Base-by-base conservation (phyloP, 2,329 filamentous ascomycete species). In the Stachybotrys echinatus region DNA sequence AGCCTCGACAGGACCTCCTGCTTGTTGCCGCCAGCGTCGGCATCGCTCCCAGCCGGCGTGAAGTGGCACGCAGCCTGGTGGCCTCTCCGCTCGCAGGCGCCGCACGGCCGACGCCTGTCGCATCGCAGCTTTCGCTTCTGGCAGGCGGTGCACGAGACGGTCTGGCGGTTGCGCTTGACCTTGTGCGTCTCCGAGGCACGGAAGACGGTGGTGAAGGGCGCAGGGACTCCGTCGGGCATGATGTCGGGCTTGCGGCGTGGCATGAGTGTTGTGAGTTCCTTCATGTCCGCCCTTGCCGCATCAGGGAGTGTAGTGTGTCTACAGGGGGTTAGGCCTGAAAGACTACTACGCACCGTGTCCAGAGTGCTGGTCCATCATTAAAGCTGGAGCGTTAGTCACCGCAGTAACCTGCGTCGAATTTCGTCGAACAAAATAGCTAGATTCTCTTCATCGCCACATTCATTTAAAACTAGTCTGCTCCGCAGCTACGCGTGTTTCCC, bases 121-220 rank as follows among this genome's bases (percentile, higher is more conserved):
- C 72, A 75, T 49, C 66, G 68, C 7, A 69, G 64, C 58, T 75
- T 75, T 51, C 72, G 70, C 19, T 58, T 59, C 52, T 73, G 72
- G 50, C 72, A 75, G 42, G 63, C 58, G 3, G 61, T 60, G 56
- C 71, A 74, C 5, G 73, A 74, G 19, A 74, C 63, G 37, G 72
- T 59, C 43, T 66, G 68, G 6, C 73, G 64, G 55, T 68, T 72
- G 31, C 71, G 67, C 58, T 64, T 69, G 50, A 66, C 60, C 37
- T 65, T 63, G 39, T 65, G 61, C 12, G 61, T 52, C 50, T 65
- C 63, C 18, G 57, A 56, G 20, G 69, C 62, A 44, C 69, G 67
- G 55, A 73, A 73, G 54, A 73, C 69, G 47, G 62, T 55, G 18
- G 59, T 61, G 48, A 59, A 58, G 20, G 55, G 48, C 12, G 55